Evolutionary conservation across 768 basidiomycete species (phyloP), one percentile per base, ranked within the genome.

Genomic region (Kwoniella dejecticola): DNA sequence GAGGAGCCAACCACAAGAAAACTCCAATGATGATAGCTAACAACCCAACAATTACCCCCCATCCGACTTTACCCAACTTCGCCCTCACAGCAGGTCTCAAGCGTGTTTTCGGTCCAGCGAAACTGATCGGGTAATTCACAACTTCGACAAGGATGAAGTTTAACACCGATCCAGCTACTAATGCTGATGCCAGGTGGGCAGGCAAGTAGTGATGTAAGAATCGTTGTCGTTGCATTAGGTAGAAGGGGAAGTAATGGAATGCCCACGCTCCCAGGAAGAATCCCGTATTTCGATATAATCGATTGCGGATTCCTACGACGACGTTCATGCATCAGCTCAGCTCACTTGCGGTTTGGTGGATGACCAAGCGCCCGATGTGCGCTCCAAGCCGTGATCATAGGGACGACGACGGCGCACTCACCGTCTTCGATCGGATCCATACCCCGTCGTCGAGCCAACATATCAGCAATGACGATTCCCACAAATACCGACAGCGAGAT

Each of bases 171-270:
- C 96, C 96, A 40, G 95, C 92, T 60, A 97, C 86, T 59, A 98
- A 83, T 12, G 92, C 88, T 13, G 91, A 94, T 12, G 90, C 88
- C 41, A 99, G 83, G 76, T 99, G 96, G 0, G 95, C 95, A 13
- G 95, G 95, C 3, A 99, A 87, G 78, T 99, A 99, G 79, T 96
- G 94, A 77, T 99, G 96, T 24, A 99, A 82, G 84, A 99, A 99
- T 42, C 94, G 83, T 74, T 99, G 96, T 38, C 96, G 89, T 74
- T 84, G 88, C 91, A 99, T 95, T 26, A 97, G 83, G 87, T 91
- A 99, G 85, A 98, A 99, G 5, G 96, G 96, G 74, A 89, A 81
- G 81, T 96, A 99, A 78, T 99, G 96, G 57, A 90, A 90, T 12
- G 84, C 88, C 96, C 96, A 99, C 24, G 95, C 85, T 29, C 93